phyloP scores from a whole-genome alignment of 805 yeast species.

The Pichia deserticola region DNA sequence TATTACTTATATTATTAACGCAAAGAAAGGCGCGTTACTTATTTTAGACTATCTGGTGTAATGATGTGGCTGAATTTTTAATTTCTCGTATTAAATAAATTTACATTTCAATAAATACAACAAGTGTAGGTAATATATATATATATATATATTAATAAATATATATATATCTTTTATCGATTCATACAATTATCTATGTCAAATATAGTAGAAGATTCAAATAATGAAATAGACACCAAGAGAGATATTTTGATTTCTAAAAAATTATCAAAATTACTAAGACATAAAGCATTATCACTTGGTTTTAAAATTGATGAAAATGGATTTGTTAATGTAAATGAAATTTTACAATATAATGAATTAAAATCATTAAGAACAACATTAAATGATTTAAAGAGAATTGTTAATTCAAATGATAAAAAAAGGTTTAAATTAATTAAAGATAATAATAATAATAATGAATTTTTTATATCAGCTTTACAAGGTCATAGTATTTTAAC shows the following conservation, averaged over 20 bases:
- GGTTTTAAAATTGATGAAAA: conserved; percentile 51
- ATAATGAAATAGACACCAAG: not conserved
- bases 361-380: conserved; percentile 52
- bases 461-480: conserved; percentile 62
- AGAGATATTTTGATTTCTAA: conserved; percentile 48
- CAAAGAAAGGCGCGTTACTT: too few relatives aligned
- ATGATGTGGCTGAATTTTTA: too few relatives aligned
- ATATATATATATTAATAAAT: too few relatives aligned
- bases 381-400: conserved; percentile 45
- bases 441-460: conserved; percentile 12
- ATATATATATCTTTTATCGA: too few relatives aligned
- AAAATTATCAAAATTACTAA: conserved; percentile 61
- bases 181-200: too few relatives aligned
- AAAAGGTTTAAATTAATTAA: conserved; percentile 47
- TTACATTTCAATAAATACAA: too few relatives aligned
- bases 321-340: conserved; percentile 58
- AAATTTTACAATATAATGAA: conserved; percentile 48
- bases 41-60: too few relatives aligned
- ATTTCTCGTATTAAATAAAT: too few relatives aligned
- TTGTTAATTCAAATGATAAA: conserved; percentile 64
- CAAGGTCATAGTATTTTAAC: conserved; percentile 78
- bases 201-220: too few relatives aligned
- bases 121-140: too few relatives aligned
- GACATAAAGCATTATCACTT: conserved; percentile 82
- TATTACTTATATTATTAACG: too few relatives aligned